Evolutionary conservation across 306 rosid species (phyloP), one percentile per base, ranked within the genome.

Genomic region (Crataegus laevigata): DNA sequence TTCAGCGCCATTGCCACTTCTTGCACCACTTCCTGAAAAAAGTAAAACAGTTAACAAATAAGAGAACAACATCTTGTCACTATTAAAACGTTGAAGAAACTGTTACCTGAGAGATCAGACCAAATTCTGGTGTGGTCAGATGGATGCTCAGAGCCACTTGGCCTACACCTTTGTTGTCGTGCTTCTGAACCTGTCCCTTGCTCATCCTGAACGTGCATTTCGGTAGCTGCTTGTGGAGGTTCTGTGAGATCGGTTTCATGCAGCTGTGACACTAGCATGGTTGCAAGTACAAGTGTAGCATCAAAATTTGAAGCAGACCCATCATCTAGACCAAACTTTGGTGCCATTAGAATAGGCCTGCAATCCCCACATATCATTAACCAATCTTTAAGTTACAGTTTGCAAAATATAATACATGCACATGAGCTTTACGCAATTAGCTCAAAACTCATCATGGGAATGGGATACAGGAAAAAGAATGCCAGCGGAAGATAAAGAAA

Each of bases 331-430:
- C 97, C 93, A 38, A 91, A 94, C 80, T 89, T 90, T 25, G 97
- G 98, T 62, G 93, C 96, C 98, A 94, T 75, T 45, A 91, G 89
- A 85, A 91, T 83, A 73, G 98, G 97, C 91, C 98, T 94, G 90
- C 68, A 69, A 76, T 72, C 82, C 65, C 13, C n/a, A 68, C 5
- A 72, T 26, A 73, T 51, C 43, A 43, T 71, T 61, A 68, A 51
- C 19, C 40, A 38, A 69, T 6, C 42, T 64, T 25, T 52, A 52
- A 28, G 61, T 32, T 9, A 72, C 54, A 55, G 28, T 57, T 59
- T 60, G 11, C 38, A 36, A 45, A 51, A 77, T 7, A 59, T n/a
- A 21, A n/a, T n/a, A 59, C 45, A 68, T 30, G n/a, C 38, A 19
- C 40, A 17, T 13, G 19, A 50, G 55, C 17, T 50, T 50, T 8